Conservation (phyloP, 306 rosid genomes). For the Cyamopsis tetragonoloba region DNA sequence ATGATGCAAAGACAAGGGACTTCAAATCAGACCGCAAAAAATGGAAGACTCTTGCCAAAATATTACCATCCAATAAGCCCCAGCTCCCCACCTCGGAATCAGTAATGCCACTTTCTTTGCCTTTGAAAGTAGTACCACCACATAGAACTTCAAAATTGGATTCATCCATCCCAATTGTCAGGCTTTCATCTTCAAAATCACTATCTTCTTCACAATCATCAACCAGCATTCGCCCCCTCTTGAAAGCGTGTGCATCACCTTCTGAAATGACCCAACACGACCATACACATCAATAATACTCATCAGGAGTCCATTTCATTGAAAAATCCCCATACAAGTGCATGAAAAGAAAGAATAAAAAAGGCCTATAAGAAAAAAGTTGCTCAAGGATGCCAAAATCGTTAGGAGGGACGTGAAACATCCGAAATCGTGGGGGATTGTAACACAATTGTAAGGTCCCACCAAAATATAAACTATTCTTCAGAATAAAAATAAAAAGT, state of each 20-base stretch:
- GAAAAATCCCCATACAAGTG: background rate
- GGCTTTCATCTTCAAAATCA: conserved; percentile 52
- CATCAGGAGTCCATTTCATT: conserved; percentile 8
- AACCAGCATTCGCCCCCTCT: conserved; percentile 69
- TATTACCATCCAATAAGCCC: conserved; percentile 71
- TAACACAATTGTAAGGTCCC: too few relatives aligned
- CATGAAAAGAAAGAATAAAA: background rate
- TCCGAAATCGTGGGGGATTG: too few relatives aligned
- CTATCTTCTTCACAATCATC: conserved; percentile 69
- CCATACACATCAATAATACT: background rate
- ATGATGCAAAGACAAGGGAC: conserved; percentile 71
- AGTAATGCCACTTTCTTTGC: conserved; percentile 38
- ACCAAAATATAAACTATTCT: too few relatives aligned
- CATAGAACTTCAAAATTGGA: conserved; percentile 70
- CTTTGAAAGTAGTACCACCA: conserved; percentile 51
- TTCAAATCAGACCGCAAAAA: conserved; percentile 69
- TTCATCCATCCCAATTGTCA: conserved; percentile 46
- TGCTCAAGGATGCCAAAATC: too few relatives aligned
- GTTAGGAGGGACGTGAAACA: too few relatives aligned
- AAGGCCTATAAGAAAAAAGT: too few relatives aligned
- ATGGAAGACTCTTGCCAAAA: conserved; percentile 79
- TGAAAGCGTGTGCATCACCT: conserved; percentile 64
- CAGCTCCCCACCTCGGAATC: conserved; percentile 55
- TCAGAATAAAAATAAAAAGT: too few relatives aligned
- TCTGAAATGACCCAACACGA: conserved; percentile 47